A percentile compares a stretch with the other conserved stretches of the same genome.
Conservation (phyloP, 306 rosid species). For the Delonix regia region DNA sequence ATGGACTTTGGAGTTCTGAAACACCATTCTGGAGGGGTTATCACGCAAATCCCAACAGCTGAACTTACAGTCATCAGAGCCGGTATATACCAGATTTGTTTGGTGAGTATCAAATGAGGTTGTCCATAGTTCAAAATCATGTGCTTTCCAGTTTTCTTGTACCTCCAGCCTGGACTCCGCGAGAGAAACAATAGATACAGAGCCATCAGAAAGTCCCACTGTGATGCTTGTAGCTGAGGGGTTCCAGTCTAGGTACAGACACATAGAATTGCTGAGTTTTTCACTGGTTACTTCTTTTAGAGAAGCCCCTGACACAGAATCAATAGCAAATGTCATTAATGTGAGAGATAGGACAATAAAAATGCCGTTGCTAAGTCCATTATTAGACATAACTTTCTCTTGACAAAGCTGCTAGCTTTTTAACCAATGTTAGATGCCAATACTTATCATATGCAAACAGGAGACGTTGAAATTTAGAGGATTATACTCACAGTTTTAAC, state of each 20-base stretch:
- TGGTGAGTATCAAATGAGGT: constrained; percentile 78
- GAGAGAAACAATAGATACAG: constrained; percentile 62
- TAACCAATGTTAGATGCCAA: neutral
- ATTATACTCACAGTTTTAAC: neutral
- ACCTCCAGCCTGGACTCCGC: constrained; percentile 62
- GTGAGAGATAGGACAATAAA: constrained; percentile 9
- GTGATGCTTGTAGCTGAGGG: constrained; percentile 70
- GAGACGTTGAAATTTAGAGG: constrained; percentile 16
- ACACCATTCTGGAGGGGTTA: constrained; percentile 65
- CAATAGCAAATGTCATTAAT: constrained; percentile 14
- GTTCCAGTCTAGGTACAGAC: constrained; percentile 84
- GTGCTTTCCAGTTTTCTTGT: constrained; percentile 79
- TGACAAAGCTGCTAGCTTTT: neutral
- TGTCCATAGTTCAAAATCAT: constrained; percentile 91
- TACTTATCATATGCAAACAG: neutral
- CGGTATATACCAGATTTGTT: constrained; percentile 77
- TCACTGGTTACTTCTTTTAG: constrained; percentile 57
- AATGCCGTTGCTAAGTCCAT: neutral
- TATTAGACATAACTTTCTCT: constrained; percentile 8
- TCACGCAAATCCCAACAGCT: constrained; percentile 81
- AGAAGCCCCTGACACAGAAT: constrained; percentile 50
- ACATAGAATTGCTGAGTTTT: constrained; percentile 73
- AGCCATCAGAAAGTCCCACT: constrained; percentile 85
- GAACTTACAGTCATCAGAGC: constrained; percentile 91
- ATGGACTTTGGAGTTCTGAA: constrained; percentile 74